Base-by-base conservation (phyloP, 2,329 filamentous ascomycete species). In the Hypoxylon sp. region DNA sequence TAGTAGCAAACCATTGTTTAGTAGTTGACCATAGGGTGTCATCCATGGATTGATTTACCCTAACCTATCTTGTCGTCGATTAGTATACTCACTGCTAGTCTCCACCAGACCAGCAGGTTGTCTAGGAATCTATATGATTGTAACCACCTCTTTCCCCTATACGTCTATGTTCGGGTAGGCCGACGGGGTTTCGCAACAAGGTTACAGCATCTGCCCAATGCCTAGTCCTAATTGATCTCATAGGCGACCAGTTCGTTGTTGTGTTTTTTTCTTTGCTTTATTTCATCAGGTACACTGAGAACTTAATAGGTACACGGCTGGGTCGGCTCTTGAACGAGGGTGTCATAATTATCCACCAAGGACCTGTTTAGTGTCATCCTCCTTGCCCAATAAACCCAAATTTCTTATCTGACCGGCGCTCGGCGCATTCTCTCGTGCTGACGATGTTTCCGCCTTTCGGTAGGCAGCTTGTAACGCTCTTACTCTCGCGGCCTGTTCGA, bases 351-450 rank as follows among this genome's bases (percentile, higher is more conserved):
- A 77, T 63, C 71, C 63, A 19, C 81, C 82, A 55, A 87, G 73
- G 63, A 88, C 85, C 77, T 87, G 86, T 78, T 90, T 88, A 61
- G 90, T 88, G 74, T 96, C 92, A 74, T 97, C 92, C 73, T 96
- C 91, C 80, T 93, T 93, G 77, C 91, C 90, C 75, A 98, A 77
- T 72, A 98, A 81, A 48, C 95, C 95, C 69, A 98, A 80, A 79
- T 91, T 94, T 80, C 93, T 87, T 85, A 98, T 97, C 84, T 96
- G 89, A 66, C 92, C 93, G 4, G 92, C 92, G 70, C 88, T 94
- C 67, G 93, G 93, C 64, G 89, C 91, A 76, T 93, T 90, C 78
- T 96, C 93, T 83, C 93, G 89, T 70, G 91, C 87, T 74, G 91
- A 90, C 74, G 91, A 86, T 62, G 90, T 87, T 80, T 93, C 90